Evolutionary conservation across 1,284 basidiomycete species (phyloP), one percentile per base, ranked within the genome.

Genomic region (Puccinia triticina): DNA sequence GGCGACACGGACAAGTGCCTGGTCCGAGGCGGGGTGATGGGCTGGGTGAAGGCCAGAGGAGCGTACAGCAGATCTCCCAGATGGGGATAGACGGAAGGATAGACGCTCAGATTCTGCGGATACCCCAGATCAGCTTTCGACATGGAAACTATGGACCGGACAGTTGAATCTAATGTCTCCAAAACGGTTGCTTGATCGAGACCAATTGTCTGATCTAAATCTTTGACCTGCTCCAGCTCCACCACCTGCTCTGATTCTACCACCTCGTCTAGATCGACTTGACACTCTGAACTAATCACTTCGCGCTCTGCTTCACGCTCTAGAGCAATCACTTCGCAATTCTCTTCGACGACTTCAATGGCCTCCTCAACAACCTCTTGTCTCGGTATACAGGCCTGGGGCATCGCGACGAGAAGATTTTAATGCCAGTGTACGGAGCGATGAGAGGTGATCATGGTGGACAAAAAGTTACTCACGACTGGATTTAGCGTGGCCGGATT

Each of bases 31-130:
- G 59, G 29, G 26, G 7, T 32, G 59, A 61, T 61, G 5, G 29
- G 29, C 59, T 16, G 29, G 59, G 32, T 61, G 43, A 69, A 69
- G 3, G 23, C 23, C 66, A 48, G n/a, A 46, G 66, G 66, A 29
- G 66, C 66, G n/a, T 69, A 48, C 23, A 48, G 26, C 40, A 46
- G 46, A 4, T 48, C 66, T 18, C 43, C 34, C 37, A 69, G n/a
- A 50, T 71, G 29, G 23, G 77, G 77, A 37, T 67, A 69, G 48
- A 69, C 64, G n/a, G 64, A 29, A 26, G 64, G 77, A 71, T 79
- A 79, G n/a, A 79, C 50, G 34, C 21, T 61, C 61, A 77, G 59
- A 34, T 66, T 77, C 8, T 4, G 46, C 12, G 76, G 76, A 50
- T 77, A 77, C 14, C 40, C 40, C 11, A 26, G 32, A 32, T 48